Evolutionary conservation across 2,329 filamentous ascomycete genomes (phyloP).

Genomic region (Alternaria sp.): DNA sequence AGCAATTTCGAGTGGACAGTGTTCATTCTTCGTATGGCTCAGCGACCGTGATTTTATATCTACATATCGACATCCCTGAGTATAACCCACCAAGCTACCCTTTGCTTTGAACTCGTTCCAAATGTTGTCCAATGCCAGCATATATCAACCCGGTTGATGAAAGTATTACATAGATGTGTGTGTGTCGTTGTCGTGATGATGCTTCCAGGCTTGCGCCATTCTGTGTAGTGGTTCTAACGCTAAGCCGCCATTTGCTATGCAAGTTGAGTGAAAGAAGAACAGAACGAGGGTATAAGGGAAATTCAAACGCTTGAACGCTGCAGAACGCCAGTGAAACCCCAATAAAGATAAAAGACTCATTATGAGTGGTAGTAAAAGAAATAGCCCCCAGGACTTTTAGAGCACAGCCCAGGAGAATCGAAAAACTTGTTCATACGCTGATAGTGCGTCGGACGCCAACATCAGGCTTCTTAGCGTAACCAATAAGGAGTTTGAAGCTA

Average conservation of each 20-base stretch:
- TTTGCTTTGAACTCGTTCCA: slow-evolving; percentile 9
- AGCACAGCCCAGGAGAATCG: slow-evolving; percentile 46
- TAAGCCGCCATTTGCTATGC: slow-evolving; percentile 43
- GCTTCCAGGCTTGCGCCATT: slow-evolving; percentile 38
- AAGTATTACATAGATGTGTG: slow-evolving; percentile 30
- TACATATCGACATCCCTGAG: slow-evolving; percentile 23
- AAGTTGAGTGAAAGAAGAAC: slow-evolving; percentile 20
- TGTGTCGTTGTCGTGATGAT: slow-evolving; percentile 20
- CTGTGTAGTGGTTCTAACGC: slow-evolving; percentile 27
- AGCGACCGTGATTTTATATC: slow-evolving; percentile 22
- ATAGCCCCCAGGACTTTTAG: slow-evolving; percentile 38
- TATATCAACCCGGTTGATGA: slow-evolving; percentile 33
- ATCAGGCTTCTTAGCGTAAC: slow-evolving; percentile 82
- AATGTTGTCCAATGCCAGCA: slow-evolving; percentile 48
- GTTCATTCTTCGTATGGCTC: slow-evolving; percentile 21
- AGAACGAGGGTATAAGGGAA: slow-evolving; percentile 48
- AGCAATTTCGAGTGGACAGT: background rate
- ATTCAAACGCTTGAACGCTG: slow-evolving; percentile 50
- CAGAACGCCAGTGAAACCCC: slow-evolving; percentile 24
- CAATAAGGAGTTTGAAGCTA: slow-evolving; percentile 89
- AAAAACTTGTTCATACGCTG: slow-evolving; percentile 53
- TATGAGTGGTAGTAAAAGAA: slow-evolving; percentile 20
- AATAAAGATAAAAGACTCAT: slow-evolving; percentile 23
- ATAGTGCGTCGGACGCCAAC: slow-evolving; percentile 58
- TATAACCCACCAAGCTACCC: slow-evolving; percentile 19